These are phyloP conservation scores for Singerocomus rubriflavus DNA, from an alignment of 1,284 basidiomycete genomes.

Conservation along the genomic window DNA sequence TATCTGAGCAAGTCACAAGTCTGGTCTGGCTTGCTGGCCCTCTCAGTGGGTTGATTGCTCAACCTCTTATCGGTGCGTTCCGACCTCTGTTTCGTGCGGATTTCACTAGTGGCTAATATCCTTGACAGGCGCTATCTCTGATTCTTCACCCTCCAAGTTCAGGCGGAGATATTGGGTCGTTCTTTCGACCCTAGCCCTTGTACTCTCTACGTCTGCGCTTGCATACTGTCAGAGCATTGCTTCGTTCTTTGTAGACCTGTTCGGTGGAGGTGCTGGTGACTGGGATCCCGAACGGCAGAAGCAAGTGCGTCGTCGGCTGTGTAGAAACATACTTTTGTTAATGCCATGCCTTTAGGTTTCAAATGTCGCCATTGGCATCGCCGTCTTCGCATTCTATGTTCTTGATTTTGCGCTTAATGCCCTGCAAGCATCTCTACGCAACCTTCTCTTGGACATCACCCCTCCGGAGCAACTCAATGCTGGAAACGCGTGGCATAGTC, in stretches of 20 bases:
- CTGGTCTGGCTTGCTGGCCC: slow-evolving; percentile 98
- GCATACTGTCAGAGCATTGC: slow-evolving; percentile 85
- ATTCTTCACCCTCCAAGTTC: slow-evolving; percentile 86
- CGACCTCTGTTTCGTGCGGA: slow-evolving; percentile 7
- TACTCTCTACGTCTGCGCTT: slow-evolving; percentile 69
- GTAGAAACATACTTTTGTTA: not conserved
- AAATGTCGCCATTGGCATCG: slow-evolving; percentile 76
- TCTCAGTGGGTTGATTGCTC: slow-evolving; percentile 89
- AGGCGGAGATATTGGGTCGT: slow-evolving; percentile 89
- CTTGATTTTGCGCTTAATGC: slow-evolving; percentile 96
- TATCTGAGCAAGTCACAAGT: slow-evolving; percentile 88
- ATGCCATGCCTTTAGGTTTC: slow-evolving; percentile 46
- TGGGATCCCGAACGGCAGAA: slow-evolving; percentile 81
- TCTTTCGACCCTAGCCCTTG: slow-evolving; percentile 73
- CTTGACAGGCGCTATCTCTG: slow-evolving; percentile 81
- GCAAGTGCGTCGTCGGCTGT: slow-evolving; percentile 41
- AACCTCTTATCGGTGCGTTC: slow-evolving; percentile 84
- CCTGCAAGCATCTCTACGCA: slow-evolving; percentile 88
- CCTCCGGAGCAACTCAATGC: slow-evolving; percentile 85
- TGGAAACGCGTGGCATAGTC: slow-evolving; percentile 97
- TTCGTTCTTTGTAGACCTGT: slow-evolving; percentile 71
- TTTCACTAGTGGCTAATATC: slow-evolving; percentile 24
- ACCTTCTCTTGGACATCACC: slow-evolving; percentile 87
- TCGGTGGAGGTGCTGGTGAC: slow-evolving; percentile 77
- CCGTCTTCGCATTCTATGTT: slow-evolving; percentile 89